These are phyloP conservation scores for Globisporangium heterothallicum DNA, from an alignment of 352 stramenopile genomes.

Conservation along the genomic window DNA sequence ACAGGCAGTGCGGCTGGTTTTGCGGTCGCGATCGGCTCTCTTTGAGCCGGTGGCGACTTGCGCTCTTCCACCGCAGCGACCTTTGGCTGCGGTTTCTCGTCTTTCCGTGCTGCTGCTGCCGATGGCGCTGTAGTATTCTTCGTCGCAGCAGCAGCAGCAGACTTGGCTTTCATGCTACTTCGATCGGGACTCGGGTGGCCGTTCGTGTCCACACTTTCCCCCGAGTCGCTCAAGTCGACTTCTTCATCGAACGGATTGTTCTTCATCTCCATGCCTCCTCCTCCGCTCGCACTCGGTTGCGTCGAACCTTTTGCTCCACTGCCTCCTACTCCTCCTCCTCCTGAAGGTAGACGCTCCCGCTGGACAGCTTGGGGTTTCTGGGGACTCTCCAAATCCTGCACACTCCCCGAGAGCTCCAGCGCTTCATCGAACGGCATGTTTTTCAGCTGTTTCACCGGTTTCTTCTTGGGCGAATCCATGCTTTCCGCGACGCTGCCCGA, in stretches of 20 bases:
- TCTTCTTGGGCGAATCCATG: conserved; percentile 68
- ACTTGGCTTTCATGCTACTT: conserved; percentile 34
- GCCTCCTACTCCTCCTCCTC: neutral
- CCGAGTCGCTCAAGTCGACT: conserved; percentile 83
- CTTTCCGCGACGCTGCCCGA: conserved; percentile 36
- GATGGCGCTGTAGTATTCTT: conserved; percentile 8
- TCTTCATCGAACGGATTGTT: conserved; percentile 86
- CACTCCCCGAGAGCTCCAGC: conserved; percentile 73
- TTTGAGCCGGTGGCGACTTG: neutral
- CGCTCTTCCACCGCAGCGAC: conserved; percentile 11
- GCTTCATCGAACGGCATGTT: conserved; percentile 82
- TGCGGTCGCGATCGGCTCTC: conserved; percentile 11
- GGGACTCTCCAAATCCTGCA: conserved; percentile 69
- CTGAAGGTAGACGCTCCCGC: conserved; percentile 3
- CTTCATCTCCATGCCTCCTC: conserved; percentile 44
- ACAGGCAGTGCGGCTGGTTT: neutral
- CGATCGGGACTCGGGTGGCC: conserved; percentile 58
- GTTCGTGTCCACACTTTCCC: conserved; percentile 79
- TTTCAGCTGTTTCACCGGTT: conserved; percentile 43
- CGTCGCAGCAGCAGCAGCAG: conserved; percentile 6
- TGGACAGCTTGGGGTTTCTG: conserved; percentile 19
- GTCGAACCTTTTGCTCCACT: conserved; percentile 6
- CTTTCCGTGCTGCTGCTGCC: conserved; percentile 11
- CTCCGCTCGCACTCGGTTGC: neutral
- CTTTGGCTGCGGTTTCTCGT: conserved; percentile 8